A percentile compares a stretch with the other conserved stretches of the same genome.
Conservation (phyloP, 2,329 filamentous ascomycete genomes). For the Lasiodiplodia hormozganensis region DNA sequence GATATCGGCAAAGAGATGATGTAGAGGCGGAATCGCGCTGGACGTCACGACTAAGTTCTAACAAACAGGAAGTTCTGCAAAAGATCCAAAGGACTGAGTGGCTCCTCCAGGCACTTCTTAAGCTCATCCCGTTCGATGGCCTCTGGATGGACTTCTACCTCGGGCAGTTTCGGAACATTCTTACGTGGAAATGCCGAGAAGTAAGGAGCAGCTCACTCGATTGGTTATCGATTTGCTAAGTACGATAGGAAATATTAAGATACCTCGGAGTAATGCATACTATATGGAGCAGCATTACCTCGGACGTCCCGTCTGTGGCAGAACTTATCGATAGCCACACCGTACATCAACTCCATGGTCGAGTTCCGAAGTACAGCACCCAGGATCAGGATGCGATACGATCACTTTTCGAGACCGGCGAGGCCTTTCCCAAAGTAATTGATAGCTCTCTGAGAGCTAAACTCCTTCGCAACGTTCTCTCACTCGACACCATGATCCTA, state of each 20-base stretch:
- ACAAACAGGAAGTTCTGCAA: background rate
- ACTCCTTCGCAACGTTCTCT: background rate
- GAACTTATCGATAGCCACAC: background rate
- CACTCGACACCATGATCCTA: background rate
- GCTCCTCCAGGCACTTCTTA: background rate
- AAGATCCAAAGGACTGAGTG: background rate
- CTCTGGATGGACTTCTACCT: background rate
- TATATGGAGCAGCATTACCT: background rate
- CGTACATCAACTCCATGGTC: background rate
- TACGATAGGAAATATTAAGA: background rate
- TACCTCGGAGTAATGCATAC: background rate
- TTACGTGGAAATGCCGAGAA: background rate
- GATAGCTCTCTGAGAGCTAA: background rate
- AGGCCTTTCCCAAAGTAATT: background rate
- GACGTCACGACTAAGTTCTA: background rate
- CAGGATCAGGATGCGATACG: background rate
- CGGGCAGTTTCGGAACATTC: background rate
- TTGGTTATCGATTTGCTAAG: background rate
- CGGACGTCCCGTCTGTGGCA: background rate
- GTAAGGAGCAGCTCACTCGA: background rate
- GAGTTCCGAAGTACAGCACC: background rate
- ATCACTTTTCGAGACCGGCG: background rate
- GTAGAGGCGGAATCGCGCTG: background rate
- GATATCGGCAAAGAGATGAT: background rate
- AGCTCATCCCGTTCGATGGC: background rate